These are phyloP conservation scores for Pinguiococcus pyrenoidosus DNA, from an alignment of 108 stramenopile genomes.

Conservation along the genomic window DNA sequence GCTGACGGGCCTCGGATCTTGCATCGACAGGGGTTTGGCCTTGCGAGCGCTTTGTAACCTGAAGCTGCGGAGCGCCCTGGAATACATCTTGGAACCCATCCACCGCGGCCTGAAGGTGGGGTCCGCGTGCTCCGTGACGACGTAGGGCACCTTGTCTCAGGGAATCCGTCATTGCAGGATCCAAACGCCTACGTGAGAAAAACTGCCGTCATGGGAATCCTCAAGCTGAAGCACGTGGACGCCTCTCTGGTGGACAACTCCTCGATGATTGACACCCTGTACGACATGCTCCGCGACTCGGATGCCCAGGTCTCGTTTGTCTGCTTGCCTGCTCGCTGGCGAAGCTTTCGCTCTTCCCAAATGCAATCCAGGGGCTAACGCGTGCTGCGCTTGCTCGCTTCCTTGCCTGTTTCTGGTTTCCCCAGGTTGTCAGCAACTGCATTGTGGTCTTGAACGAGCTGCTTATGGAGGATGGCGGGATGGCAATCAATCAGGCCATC, in stretches of 20 bases:
- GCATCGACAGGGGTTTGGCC: constrained; percentile 94
- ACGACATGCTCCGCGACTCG: constrained; percentile 89
- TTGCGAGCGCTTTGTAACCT: constrained; percentile 78
- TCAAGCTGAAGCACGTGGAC: constrained; percentile 86
- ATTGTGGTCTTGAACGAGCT: constrained; percentile 90
- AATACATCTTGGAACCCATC: constrained; percentile 81
- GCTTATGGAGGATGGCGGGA: constrained; percentile 75
- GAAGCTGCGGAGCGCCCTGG: constrained; percentile 83
- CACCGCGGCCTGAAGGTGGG: constrained; percentile 19
- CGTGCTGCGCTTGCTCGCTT: no score
- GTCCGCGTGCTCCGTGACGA: background rate
- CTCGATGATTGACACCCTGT: constrained; percentile 75
- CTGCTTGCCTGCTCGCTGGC: no score
- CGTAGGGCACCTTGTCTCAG: constrained; percentile 11
- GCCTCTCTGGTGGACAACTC: constrained; percentile 56
- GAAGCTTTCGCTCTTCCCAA: no score
- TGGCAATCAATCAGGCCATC: constrained; percentile 81
- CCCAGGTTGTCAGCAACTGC: constrained; percentile 75
- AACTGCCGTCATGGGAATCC: constrained; percentile 91
- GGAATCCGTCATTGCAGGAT: constrained; percentile 48
- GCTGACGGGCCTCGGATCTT: no score
- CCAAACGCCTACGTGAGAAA: constrained; percentile 92
- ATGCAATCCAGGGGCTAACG: no score
- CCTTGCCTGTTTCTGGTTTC: no score
- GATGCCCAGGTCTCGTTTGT: constrained; percentile 70